Conservation (phyloP, 331 rosid genomes). For the Ulmus americana region DNA sequence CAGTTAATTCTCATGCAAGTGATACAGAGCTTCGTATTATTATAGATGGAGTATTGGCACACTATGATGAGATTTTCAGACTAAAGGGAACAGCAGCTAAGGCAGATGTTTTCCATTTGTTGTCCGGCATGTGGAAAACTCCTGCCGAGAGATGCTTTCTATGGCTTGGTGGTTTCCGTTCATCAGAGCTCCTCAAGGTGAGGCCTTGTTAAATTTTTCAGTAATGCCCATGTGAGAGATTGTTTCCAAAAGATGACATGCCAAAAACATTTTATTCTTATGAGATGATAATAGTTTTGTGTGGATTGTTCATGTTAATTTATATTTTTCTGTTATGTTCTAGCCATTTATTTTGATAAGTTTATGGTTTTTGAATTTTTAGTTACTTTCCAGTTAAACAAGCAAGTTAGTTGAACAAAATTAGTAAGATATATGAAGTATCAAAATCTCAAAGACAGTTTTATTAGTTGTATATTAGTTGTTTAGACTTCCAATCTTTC, state of each 20-base stretch:
- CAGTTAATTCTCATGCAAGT: conserved; percentile 93
- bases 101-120: conserved; percentile 93
- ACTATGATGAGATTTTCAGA: conserved; percentile 84
- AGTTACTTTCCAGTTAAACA: no score
- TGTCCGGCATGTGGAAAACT: conserved; percentile 99
- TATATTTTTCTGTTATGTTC: neutral
- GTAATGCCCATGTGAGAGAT: conserved; percentile 6
- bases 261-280: neutral
- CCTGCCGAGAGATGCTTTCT: conserved; percentile 96
- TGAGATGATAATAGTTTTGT: neutral
- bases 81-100: conserved; percentile 81
- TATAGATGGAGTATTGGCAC: conserved; percentile 70
- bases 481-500: no score
- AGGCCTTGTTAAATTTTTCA: conserved; percentile 22
- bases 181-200: conserved; percentile 96
- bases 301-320: neutral
- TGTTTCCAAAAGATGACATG: neutral
- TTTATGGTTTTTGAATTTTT: no score
- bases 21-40: conserved; percentile 96
- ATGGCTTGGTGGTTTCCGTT: conserved; percentile 98
- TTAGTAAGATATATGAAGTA: no score
- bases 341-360: no score
- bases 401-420: no score
- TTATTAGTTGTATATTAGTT: no score
- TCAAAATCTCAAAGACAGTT: no score